Evolutionary conservation across 768 basidiomycete genomes (phyloP).

Genomic region (Lanmaoa pseudosensibilis): DNA sequence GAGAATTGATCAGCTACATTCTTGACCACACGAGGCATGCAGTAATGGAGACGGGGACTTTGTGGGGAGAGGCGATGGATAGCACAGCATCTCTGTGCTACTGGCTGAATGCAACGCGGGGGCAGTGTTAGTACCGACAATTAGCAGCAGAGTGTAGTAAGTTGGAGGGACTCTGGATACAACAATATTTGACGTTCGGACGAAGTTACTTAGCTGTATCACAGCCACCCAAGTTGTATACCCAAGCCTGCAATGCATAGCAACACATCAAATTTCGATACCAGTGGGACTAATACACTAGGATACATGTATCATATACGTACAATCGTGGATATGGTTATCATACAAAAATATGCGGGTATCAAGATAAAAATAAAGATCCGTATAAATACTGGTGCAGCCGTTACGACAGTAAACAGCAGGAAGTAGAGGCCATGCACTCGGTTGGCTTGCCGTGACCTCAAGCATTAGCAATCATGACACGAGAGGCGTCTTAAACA

Average conservation of each 20-base stretch:
- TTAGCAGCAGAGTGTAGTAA: background rate
- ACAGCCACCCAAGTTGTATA: too few species aligned
- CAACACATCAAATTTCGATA: background rate
- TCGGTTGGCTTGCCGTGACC: background rate
- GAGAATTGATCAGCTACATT: conserved; percentile 10
- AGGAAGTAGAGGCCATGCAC: background rate
- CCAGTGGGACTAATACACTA: conserved; percentile 1
- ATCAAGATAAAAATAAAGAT: conserved; percentile 9
- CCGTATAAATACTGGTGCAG: conserved; percentile 10
- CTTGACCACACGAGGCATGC: conserved; percentile 17
- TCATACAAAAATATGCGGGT: conserved; percentile 21
- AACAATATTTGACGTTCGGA: too few species aligned
- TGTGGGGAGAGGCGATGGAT: background rate
- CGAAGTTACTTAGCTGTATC: too few species aligned
- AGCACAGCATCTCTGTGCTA: background rate
- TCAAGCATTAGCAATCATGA: conserved; percentile 13
- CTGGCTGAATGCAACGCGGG: background rate
- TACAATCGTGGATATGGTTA: conserved; percentile 7
- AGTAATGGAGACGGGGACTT: background rate
- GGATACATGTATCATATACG: conserved; percentile 8
- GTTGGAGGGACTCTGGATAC: too few species aligned
- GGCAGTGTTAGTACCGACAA: background rate
- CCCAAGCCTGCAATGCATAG: too few species aligned
- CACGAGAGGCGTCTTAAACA: conserved; percentile 34
- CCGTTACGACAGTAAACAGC: background rate